Evolutionary conservation across 2,329 filamentous ascomycete genomes (phyloP), one percentile per base, ranked within the genome.

Genomic region (Aspergillus aculeatinus): DNA sequence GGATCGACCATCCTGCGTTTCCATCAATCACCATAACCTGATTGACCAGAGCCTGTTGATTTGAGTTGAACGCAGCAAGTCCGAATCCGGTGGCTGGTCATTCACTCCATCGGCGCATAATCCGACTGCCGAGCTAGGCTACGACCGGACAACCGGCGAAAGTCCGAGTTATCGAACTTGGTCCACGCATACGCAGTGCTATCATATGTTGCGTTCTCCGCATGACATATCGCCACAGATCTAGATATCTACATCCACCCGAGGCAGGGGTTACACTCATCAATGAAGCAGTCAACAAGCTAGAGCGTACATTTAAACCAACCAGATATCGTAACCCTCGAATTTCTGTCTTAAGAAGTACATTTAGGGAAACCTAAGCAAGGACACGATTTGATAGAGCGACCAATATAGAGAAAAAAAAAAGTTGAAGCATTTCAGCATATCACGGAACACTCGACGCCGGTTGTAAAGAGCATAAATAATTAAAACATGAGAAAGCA

Each of bases 401-500:
- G 33, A 35, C 39, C 39, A 44, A 44, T 16, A 16, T 16, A 44
- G 39, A 44, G 53, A 57, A 65, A 57, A 69, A 64, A 63, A 64
- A 68, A 69, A 67, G 62, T 54, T 63, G 63, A 68, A 66, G 70
- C 58, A 70, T 69, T 68, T 71, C 68, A 67, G 67, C 68, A 74
- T 68, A 74, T 74, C 72, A 72, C 72, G 69, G 66, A 71, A 74
- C 73, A 74, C 73, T 72, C 63, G 73, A 77, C 74, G 75, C 75
- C 75, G 67, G 64, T 64, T 12, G 33, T 12, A 68, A 71, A 67
- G 66, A 63, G 70, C 65, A 70, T 67, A 67, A 67, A 70, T 64
- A 61, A 69, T 65, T 63, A 70, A 69, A 63, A 72, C 71, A 74
- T 74, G 66, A 73, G 59, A 65, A 69, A 63, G 67, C 60, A 70